A percentile compares a stretch with the other conserved stretches of the same genome.
Evolutionary conservation across 257 asterid genomes (phyloP).

Genomic region (Galeopsis tetrahit): DNA sequence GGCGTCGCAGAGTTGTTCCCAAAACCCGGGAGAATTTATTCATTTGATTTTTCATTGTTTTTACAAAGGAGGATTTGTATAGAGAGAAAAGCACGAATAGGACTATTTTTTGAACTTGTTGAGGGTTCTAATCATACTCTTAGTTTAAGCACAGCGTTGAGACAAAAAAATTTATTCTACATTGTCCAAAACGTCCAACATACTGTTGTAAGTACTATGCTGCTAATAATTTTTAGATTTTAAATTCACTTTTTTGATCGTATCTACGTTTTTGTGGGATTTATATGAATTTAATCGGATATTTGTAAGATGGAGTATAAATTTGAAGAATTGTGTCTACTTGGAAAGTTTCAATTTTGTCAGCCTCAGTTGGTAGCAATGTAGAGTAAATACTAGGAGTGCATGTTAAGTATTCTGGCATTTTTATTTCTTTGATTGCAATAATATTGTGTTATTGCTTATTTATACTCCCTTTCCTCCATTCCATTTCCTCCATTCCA

Average conservation of each 20-base stretch:
- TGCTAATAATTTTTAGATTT: constrained; percentile 37
- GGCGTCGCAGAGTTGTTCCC: constrained; percentile 63
- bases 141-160: constrained; percentile 28
- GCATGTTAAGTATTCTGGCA: too few relatives aligned
- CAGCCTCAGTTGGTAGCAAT: too few relatives aligned
- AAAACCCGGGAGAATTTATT: constrained; percentile 51
- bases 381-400: too few relatives aligned
- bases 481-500: too few relatives aligned
- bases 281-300: not conserved
- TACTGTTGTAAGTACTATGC: constrained; percentile 44
- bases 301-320: not conserved
- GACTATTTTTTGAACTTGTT: constrained; percentile 32
- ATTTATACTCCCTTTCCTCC: too few relatives aligned
- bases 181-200: constrained; percentile 27
- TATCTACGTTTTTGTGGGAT: not conserved
- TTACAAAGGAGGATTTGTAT: constrained; percentile 41
- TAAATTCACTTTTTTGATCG: not conserved
- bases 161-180: constrained; percentile 34
- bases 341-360: too few relatives aligned
- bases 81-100: constrained; percentile 32
- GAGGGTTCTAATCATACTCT: constrained; percentile 27
- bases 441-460: too few relatives aligned
- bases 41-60: constrained; percentile 42
- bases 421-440: too few relatives aligned
- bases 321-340: not conserved